Evolutionary conservation across 768 basidiomycete species (phyloP), one percentile per base, ranked within the genome.

Genomic region (Naganishia vishniacii): DNA sequence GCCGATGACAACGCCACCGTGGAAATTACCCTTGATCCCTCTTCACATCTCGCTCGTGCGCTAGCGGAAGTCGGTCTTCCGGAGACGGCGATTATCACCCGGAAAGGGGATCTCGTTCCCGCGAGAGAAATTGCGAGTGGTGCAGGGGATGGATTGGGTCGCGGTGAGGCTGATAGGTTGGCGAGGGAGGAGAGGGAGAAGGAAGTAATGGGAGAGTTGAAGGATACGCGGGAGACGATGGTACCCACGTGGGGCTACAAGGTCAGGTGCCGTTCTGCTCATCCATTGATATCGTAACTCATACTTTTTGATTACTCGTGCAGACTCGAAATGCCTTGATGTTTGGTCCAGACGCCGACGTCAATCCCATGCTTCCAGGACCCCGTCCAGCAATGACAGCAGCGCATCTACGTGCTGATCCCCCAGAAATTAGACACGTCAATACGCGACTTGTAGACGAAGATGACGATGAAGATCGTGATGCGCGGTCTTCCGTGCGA

Each of bases 321-420:
- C 70, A 95, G 92, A 83, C 90, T 28, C 86, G 95, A 64, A 99
- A 99, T 78, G 86, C 89, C 3, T 81, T 99, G 59, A 95, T 95
- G 91, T 99, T 97, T 72, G 74, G 87, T 0, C 93, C 95, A 1
- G 95, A 95, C 71, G 90, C 89, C 28, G 88, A 99, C 73, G 81
- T 84, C 47, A 84, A 87, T 23, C 89, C 91, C 0, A 89, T 91
- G 56, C 44, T 40, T 42, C 48, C 15, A 23, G 53, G 28, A 56
- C 64, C 48, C 42, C 59, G 47, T 49, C 31, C 46, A 23, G 56
- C 44, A 67, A 3, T 41, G 32, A 41, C 64, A 8, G 49, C 41
- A 8, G 45, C 49, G n/a, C 28, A 49, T 3, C 32, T 56, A 29
- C 59, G 70, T 16, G 65, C 68, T 37, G 67, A 56, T 62, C 75